Evolutionary conservation across 179 eudicot genomes (phyloP).

Genomic region (Silene noctiflora): DNA sequence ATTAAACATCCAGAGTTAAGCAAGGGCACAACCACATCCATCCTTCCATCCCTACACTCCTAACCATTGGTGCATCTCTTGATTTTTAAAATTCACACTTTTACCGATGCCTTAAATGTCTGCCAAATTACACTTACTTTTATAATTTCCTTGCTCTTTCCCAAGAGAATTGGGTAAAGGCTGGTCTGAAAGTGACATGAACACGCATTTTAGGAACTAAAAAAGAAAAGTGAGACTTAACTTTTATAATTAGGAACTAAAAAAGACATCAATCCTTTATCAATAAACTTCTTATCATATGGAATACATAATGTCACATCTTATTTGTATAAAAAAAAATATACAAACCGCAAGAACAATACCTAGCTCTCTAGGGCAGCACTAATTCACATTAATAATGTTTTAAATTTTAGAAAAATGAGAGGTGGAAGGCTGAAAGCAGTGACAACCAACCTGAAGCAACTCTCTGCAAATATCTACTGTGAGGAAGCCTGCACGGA

Average conservation of each 20-base stretch:
- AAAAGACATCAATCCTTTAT: not conserved
- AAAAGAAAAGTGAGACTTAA: not conserved
- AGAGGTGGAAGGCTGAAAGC: not conserved
- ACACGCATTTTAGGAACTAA: not conserved
- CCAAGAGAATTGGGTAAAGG: not conserved
- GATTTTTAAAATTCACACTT: not conserved
- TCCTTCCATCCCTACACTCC: conserved; percentile 8
- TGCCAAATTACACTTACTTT: not conserved
- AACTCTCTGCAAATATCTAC: conserved; percentile 69
- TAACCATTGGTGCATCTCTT: not conserved
- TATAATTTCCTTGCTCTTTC: not conserved
- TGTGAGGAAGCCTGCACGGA: conserved; percentile 58
- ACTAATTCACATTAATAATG: not conserved
- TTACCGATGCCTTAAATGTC: conserved; percentile 1
- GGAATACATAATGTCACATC: conserved; percentile 2
- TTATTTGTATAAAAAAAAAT: not conserved
- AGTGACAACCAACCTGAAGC: conserved; percentile 60
- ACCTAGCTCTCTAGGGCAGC: not conserved
- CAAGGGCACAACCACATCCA: not conserved
- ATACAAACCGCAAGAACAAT: not conserved
- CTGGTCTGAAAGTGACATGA: not conserved
- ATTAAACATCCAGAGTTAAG: conserved; percentile 4
- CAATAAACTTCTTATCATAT: conserved; percentile 2
- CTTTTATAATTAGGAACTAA: not conserved
- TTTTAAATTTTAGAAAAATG: not conserved